Conservation (phyloP, 345 rosid genomes). For the Trapa incisa region DNA sequence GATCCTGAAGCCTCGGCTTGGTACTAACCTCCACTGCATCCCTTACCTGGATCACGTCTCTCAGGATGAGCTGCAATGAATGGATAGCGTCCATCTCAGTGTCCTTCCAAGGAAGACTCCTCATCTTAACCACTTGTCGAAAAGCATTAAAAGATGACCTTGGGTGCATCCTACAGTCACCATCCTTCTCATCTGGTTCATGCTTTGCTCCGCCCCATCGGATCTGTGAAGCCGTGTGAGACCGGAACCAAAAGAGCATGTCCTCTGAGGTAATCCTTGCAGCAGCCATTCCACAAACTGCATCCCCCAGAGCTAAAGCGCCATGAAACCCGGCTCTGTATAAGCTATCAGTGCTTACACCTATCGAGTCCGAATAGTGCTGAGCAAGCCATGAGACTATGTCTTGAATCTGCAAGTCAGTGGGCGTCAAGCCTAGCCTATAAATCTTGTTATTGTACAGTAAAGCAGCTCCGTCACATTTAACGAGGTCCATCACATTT, state of each 20-base stretch:
- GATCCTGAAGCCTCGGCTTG: slow-evolving; percentile 56
- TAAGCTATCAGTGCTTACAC: slow-evolving; percentile 87
- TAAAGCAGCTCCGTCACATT: slow-evolving; percentile 88
- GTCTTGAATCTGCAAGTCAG: slow-evolving; percentile 54
- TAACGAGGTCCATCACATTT: slow-evolving; percentile 83
- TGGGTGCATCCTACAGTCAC: slow-evolving; percentile 80
- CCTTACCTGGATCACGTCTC: slow-evolving; percentile 57
- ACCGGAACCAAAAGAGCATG: slow-evolving; percentile 86
- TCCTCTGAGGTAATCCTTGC: slow-evolving; percentile 67
- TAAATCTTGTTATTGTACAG: slow-evolving; percentile 59
- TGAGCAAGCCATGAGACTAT: slow-evolving; percentile 65
- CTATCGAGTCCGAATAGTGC: slow-evolving; percentile 76
- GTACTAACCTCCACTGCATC: slow-evolving; percentile 32
- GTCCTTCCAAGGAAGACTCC: slow-evolving; percentile 93
- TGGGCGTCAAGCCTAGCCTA: slow-evolving; percentile 66
- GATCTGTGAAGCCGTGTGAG: slow-evolving; percentile 71
- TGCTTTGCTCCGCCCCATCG: slow-evolving; percentile 97
- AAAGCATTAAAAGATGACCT: slow-evolving; percentile 95
- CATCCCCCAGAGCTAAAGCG: slow-evolving; percentile 53
- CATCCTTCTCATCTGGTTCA: slow-evolving; percentile 65
- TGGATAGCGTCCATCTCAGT: slow-evolving; percentile 95
- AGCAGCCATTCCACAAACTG: slow-evolving; percentile 92
- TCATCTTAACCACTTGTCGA: slow-evolving; percentile 69
- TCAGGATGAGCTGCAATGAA: slow-evolving; percentile 85
- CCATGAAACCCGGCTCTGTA: slow-evolving; percentile 76